These are phyloP conservation scores for Mycena filopes DNA, from an alignment of 768 basidiomycete genomes.

Conservation along the genomic window DNA sequence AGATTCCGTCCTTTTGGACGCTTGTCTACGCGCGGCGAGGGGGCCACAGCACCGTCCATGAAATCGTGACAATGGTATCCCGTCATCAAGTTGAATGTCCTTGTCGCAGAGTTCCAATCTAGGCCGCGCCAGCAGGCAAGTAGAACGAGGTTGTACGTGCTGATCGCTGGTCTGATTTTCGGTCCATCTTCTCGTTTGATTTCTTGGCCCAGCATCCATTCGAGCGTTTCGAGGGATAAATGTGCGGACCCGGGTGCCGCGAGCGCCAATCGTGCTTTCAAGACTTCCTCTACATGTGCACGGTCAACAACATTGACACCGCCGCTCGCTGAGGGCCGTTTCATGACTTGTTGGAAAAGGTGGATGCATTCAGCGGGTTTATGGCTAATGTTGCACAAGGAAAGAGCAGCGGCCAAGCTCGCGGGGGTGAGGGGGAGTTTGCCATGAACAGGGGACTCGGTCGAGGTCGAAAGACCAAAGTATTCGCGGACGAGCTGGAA, in stretches of 20 bases:
- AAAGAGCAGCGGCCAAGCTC: slow-evolving; percentile 64
- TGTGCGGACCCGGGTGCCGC: slow-evolving; percentile 52
- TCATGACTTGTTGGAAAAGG: slow-evolving; percentile 70
- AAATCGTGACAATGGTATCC: slow-evolving; percentile 69
- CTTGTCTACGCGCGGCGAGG: slow-evolving; percentile 52
- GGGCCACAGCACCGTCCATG: slow-evolving; percentile 54
- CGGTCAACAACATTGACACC: slow-evolving; percentile 57
- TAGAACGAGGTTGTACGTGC: slow-evolving; percentile 72
- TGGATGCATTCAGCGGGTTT: slow-evolving; percentile 61
- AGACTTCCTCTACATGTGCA: slow-evolving; percentile 69
- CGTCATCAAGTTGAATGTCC: slow-evolving; percentile 78
- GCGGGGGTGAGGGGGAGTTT: slow-evolving; percentile 55
- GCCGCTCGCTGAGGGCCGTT: slow-evolving; percentile 51
- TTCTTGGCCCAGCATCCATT: slow-evolving; percentile 76
- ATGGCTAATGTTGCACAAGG: slow-evolving; percentile 61
- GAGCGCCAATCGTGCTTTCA: slow-evolving; percentile 62
- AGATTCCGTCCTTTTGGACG: slow-evolving; percentile 57
- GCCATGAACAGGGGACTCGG: slow-evolving; percentile 50
- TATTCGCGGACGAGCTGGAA: slow-evolving; percentile 71
- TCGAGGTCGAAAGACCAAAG: slow-evolving; percentile 66
- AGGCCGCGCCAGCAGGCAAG: slow-evolving; percentile 68
- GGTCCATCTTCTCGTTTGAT: slow-evolving; percentile 56
- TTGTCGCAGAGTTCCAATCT: slow-evolving; percentile 70
- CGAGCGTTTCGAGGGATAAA: slow-evolving; percentile 65
- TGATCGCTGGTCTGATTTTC: slow-evolving; percentile 56